phyloP scores from a whole-genome alignment of 2,329 filamentous ascomycete species.

The Capronia epimyces region DNA sequence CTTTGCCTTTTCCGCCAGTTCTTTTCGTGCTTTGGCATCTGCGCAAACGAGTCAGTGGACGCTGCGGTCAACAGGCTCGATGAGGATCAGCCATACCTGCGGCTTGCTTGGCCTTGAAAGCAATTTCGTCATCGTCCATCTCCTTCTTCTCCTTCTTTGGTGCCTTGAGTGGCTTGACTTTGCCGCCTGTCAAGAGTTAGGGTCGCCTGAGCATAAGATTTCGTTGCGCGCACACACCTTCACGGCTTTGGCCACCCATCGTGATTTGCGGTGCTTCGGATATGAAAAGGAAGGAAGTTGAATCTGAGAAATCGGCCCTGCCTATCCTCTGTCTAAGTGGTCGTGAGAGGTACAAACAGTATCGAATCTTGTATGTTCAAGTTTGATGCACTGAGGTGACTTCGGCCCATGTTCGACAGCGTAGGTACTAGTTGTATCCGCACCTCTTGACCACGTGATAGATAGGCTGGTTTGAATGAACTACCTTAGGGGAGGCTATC shows the following conservation, averaged over 20 bases:
- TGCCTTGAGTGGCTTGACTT: constrained; percentile 79
- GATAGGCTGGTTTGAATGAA: no score
- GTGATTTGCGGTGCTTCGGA: constrained; percentile 8
- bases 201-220: not conserved
- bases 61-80: not conserved
- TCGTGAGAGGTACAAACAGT: not conserved
- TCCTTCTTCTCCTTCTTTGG: constrained; percentile 81
- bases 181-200: constrained; percentile 56
- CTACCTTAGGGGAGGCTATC: no score
- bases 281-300: not conserved
- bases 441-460: not conserved
- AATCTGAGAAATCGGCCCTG: not conserved
- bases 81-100: constrained; percentile 58
- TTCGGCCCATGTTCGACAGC: not conserved
- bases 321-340: not conserved
- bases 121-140: constrained; percentile 78
- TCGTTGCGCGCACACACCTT: constrained; percentile 51
- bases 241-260: constrained; percentile 64
- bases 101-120: constrained; percentile 75
- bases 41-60: constrained; percentile 18
- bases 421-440: no score
- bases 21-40: constrained; percentile 83
- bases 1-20: constrained; percentile 71
- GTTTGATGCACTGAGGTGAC: not conserved
- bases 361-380: constrained; percentile 9